phyloP scores from a whole-genome alignment of 2,329 filamentous ascomycete genomes.

The Scedosporium dehoogii region DNA sequence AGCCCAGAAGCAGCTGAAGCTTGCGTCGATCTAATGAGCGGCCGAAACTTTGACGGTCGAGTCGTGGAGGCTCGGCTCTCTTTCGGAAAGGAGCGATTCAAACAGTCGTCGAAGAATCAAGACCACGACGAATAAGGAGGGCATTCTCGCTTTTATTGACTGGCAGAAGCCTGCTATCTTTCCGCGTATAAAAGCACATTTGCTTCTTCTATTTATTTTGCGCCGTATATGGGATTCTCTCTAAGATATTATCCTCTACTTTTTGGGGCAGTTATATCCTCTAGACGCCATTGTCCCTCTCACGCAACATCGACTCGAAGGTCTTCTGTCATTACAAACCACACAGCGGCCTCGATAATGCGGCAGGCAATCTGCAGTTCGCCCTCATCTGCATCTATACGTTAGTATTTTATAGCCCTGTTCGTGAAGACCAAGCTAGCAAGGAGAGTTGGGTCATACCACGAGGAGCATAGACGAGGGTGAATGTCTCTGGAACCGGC shows the following conservation, averaged over 20 bases:
- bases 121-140: conserved; percentile 17
- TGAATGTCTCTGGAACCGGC: conserved; percentile 65
- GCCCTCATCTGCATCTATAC: conserved; percentile 34
- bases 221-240: neutral
- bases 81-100: conserved; percentile 62
- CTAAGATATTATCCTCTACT: no score
- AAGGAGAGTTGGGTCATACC: conserved; percentile 22
- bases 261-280: neutral
- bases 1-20: conserved; percentile 59
- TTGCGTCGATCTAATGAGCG: conserved; percentile 69
- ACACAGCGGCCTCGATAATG: conserved; percentile 66
- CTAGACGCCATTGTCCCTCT: neutral
- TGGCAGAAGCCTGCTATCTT: neutral
- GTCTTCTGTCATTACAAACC: conserved; percentile 47
- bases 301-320: neutral
- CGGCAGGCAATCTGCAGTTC: conserved; percentile 58
- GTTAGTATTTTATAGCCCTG: neutral
- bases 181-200: neutral
- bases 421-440: neutral
- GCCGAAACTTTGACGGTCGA: conserved; percentile 66
- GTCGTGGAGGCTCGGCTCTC: conserved; percentile 62
- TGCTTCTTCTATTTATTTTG: neutral
- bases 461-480: conserved; percentile 75
- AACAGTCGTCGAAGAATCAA: conserved; percentile 52
- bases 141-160: no score